A percentile compares a stretch with the other conserved stretches of the same genome.
Evolutionary conservation across 768 basidiomycete genomes (phyloP).

Genomic region (Pisolithus orientalis): DNA sequence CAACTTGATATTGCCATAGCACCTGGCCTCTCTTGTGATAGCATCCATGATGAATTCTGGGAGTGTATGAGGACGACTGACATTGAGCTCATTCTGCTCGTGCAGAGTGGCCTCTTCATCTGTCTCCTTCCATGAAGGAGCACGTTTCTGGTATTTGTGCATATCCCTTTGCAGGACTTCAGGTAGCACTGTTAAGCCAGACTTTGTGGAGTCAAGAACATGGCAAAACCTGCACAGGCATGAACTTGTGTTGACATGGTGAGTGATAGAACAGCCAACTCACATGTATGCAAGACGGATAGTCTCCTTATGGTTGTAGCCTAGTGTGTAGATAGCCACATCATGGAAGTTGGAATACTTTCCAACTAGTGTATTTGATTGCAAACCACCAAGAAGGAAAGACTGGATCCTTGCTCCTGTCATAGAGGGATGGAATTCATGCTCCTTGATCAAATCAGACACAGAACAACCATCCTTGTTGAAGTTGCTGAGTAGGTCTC

Average conservation of each 20-base stretch:
- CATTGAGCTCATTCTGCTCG: conserved; percentile 4
- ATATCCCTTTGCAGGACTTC: conserved; percentile 28
- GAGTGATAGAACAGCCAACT: conserved; percentile 12
- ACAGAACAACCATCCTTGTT: conserved; percentile 1
- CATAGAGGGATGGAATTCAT: background rate
- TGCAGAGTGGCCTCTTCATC: background rate
- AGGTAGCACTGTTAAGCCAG: conserved; percentile 41
- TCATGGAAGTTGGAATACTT: conserved; percentile 54
- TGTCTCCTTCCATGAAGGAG: conserved; percentile 23
- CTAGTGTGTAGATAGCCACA: conserved; percentile 43
- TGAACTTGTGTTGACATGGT: background rate
- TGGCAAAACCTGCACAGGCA: conserved; percentile 39
- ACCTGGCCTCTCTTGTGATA: conserved; percentile 8
- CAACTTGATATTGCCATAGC: conserved; percentile 3
- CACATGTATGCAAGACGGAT: conserved; percentile 51
- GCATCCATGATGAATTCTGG: conserved; percentile 26
- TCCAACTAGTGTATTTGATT: conserved; percentile 42
- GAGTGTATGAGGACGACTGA: conserved; percentile 4
- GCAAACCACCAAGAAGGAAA: conserved; percentile 45
- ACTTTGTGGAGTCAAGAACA: conserved; percentile 56
- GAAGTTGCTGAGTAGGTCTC: conserved; percentile 36
- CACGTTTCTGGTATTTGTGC: conserved; percentile 15
- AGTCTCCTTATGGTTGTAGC: conserved; percentile 45
- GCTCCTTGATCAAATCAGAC: background rate
- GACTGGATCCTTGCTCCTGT: conserved; percentile 36